Conservation (phyloP, 148 eudicot genomes). For the Diospyros kaki region DNA sequence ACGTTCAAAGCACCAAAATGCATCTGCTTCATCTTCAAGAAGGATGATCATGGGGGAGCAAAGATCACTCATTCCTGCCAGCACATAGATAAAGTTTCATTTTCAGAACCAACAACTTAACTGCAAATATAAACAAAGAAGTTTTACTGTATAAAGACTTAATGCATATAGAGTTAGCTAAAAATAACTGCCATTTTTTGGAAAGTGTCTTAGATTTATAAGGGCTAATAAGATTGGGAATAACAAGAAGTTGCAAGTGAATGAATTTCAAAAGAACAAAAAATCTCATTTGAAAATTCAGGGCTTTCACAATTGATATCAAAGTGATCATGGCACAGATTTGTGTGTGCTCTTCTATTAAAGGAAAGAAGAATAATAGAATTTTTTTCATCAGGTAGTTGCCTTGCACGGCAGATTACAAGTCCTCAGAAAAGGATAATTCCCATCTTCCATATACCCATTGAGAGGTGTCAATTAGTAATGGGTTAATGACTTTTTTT, state of each 20-base stretch:
- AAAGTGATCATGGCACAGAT: not conserved
- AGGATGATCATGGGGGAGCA: slow-evolving; percentile 97
- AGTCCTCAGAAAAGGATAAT: not conserved
- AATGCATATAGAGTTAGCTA: not conserved
- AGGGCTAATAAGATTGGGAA: not conserved
- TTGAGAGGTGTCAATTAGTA: not conserved
- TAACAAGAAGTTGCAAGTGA: not conserved
- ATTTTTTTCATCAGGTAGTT: not conserved
- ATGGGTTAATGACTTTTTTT: not conserved
- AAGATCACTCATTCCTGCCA: slow-evolving; percentile 94
- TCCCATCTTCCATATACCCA: not conserved
- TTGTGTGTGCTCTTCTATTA: not conserved
- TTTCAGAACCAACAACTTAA: slow-evolving; percentile 14
- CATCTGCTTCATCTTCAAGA: slow-evolving; percentile 90
- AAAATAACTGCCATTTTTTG: not conserved
- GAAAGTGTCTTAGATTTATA: not conserved
- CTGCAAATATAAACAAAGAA: slow-evolving; percentile 1
- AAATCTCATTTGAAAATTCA: not conserved
- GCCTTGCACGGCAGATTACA: not conserved
- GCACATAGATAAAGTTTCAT: slow-evolving; percentile 11
- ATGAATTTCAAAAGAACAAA: not conserved
- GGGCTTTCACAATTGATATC: not conserved
- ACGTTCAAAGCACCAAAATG: slow-evolving; percentile 98
- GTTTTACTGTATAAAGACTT: not conserved
- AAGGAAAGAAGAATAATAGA: not conserved